phyloP scores from a whole-genome alignment of 2,329 filamentous ascomycete species.

The Alternaria arborescens region DNA sequence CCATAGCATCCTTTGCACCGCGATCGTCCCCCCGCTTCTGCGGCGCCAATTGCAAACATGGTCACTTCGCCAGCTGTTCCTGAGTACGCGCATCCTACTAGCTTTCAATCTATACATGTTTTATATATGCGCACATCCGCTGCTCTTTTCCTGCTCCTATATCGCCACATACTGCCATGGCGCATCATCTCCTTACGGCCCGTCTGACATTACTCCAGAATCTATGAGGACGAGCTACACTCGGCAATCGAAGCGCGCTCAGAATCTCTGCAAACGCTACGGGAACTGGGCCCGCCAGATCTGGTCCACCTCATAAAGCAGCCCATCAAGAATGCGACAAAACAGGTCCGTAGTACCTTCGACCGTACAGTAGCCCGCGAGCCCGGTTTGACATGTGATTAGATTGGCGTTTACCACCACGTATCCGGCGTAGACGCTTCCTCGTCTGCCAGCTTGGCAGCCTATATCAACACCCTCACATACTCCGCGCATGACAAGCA shows the following conservation, averaged over 20 bases:
- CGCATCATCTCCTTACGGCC: not conserved
- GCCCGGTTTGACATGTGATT: slow-evolving; percentile 18
- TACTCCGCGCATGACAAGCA: slow-evolving; percentile 85
- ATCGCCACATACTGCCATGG: not conserved
- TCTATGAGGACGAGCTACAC: slow-evolving; percentile 91
- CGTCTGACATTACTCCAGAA: slow-evolving; percentile 61
- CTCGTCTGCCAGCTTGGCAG: slow-evolving; percentile 93
- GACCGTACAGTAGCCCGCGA: slow-evolving; percentile 9
- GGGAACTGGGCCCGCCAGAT: slow-evolving; percentile 94
- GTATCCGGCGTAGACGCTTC: slow-evolving; percentile 97
- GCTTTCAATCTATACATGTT: slow-evolving; percentile 11
- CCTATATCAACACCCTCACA: slow-evolving; percentile 97
- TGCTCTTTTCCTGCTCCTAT: not conserved
- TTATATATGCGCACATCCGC: slow-evolving; percentile 7
- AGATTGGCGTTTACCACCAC: slow-evolving; percentile 97
- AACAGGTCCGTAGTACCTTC: slow-evolving; percentile 59
- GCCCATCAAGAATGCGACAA: slow-evolving; percentile 65
- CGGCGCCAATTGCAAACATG: slow-evolving; percentile 49
- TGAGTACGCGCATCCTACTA: slow-evolving; percentile 49
- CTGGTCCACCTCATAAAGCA: slow-evolving; percentile 93
- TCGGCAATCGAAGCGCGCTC: slow-evolving; percentile 93
- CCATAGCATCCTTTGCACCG: slow-evolving; percentile 11
- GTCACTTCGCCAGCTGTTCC: slow-evolving; percentile 54
- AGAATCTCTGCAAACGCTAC: slow-evolving; percentile 82
- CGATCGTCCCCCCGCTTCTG: slow-evolving; percentile 21